Evolutionary conservation across 2,329 filamentous ascomycete species (phyloP), one percentile per base, ranked within the genome.

Genomic region (Tothia fuscella): DNA sequence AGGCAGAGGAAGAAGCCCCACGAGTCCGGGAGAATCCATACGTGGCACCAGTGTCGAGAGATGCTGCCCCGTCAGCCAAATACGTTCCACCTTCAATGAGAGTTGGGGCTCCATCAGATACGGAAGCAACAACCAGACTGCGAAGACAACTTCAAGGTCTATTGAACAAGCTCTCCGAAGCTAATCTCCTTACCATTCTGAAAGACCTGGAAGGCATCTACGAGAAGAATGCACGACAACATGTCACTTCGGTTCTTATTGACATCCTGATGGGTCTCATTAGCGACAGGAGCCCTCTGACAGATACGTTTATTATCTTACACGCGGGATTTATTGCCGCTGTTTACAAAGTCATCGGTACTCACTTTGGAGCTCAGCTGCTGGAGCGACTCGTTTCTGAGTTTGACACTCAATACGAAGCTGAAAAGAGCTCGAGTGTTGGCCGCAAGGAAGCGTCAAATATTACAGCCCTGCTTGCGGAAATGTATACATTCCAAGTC

Each of bases 401-500:
- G 6, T 86, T 96, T 55, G 78, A 82, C 47, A 66, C 71, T 14
- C 68, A 78, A 46, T 82, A 85, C 49, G 65, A 64, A 43, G 57
- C 19, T 3, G 58, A 57, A 42, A 62, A 61, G 35, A 44, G 50
- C 4, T 44, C 47, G n/a, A 56, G 55, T 3, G 53, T 57, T 4
- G 59, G 58, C 24, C 62, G 62, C 30, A 87, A 87, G 55, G 72
- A 80, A 42, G 68, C 73, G 2, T 71, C 79, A 6, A 94, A 98
- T 56, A 61, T 95, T 32, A 72, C 94, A 22, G 82, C 83, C 1
- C 72, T 96, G 22, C 65, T 96, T 12, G 78, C 88, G 0, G 79
- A 94, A 54, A 69, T 96, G 29, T 98, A 96, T 63, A 88, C 85
- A 38, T 93, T 98, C 55, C 84, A 93, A 52, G 77, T 95, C 17